Evolutionary conservation across 164 flowering plant species (phyloP).

Genomic region (Magnolia changhungtana): DNA sequence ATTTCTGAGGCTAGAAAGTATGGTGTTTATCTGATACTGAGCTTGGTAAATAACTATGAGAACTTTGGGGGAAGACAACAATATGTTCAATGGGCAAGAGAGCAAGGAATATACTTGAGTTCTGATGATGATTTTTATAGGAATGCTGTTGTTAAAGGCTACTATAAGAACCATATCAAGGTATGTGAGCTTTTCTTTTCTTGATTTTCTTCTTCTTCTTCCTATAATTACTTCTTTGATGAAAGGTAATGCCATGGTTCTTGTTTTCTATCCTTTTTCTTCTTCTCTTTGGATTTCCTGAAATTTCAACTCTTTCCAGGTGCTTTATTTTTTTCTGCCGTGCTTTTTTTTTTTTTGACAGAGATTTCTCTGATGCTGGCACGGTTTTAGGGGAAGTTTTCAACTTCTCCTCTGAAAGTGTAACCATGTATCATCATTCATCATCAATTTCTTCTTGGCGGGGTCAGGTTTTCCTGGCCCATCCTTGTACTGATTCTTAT

Average conservation of each 20-base stretch:
- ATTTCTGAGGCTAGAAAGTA: conserved; percentile 45
- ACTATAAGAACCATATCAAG: conserved; percentile 54
- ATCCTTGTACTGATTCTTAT: no score
- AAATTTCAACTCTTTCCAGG: neutral
- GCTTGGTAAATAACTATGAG: conserved; percentile 47
- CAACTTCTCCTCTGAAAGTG: neutral
- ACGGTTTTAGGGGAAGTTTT: neutral
- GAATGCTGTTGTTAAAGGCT: conserved; percentile 33
- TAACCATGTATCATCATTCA: neutral
- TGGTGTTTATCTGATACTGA: conserved; percentile 42
- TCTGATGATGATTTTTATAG: conserved; percentile 49
- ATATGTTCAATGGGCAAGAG: conserved; percentile 57
- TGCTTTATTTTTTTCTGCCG: no score
- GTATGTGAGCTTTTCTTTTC: conserved; percentile 18
- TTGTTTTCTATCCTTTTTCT: neutral
- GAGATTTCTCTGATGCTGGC: neutral
- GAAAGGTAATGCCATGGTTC: neutral
- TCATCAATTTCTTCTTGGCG: no score
- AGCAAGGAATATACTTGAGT: conserved; percentile 27
- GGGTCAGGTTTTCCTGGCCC: no score
- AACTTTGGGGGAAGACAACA: conserved; percentile 53
- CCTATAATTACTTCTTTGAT: neutral
- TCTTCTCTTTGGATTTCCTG: neutral
- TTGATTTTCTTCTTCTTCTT: neutral
- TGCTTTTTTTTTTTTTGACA: no score